Conservation (phyloP, 768 basidiomycete genomes). For the Lactifluus volemus region DNA sequence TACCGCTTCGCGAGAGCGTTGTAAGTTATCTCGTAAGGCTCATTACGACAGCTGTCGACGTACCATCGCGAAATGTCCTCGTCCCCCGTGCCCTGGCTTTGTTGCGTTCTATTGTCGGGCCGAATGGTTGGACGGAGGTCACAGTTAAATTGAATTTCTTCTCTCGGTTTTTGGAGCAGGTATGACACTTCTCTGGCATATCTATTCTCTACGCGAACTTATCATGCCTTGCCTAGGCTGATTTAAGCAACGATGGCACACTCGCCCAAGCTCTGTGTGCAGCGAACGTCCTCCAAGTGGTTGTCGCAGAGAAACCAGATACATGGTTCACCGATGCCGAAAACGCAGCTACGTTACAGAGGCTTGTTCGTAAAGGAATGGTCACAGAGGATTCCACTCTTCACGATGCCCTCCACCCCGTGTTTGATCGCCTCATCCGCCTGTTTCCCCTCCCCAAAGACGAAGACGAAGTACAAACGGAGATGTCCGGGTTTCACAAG, state of each 20-base stretch:
- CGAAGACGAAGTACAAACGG: constrained; percentile 59
- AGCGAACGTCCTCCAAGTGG: constrained; percentile 82
- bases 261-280: constrained; percentile 66
- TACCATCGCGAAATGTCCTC: constrained; percentile 35
- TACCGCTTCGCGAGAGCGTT: constrained; percentile 78
- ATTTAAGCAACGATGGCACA: constrained; percentile 57
- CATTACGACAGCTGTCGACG: constrained; percentile 58
- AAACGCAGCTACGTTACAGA: constrained; percentile 67
- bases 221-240: constrained; percentile 40
- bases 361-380: constrained; percentile 82
- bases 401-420: constrained; percentile 73
- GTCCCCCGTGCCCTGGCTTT: constrained; percentile 56
- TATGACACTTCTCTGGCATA: constrained; percentile 27
- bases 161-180: constrained; percentile 73
- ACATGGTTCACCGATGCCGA: constrained; percentile 57
- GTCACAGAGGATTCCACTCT: constrained; percentile 69
- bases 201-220: not conserved
- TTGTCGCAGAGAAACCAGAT: constrained; percentile 74
- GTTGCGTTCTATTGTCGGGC: constrained; percentile 71
- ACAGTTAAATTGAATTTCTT: constrained; percentile 90
- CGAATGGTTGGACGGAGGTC: constrained; percentile 84
- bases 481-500: constrained; percentile 66
- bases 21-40: constrained; percentile 94
- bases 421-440: constrained; percentile 72
- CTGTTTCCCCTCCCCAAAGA: constrained; percentile 72